phyloP scores from a whole-genome alignment of 106 monocot genomes.

The Amphibolis antarctica region DNA sequence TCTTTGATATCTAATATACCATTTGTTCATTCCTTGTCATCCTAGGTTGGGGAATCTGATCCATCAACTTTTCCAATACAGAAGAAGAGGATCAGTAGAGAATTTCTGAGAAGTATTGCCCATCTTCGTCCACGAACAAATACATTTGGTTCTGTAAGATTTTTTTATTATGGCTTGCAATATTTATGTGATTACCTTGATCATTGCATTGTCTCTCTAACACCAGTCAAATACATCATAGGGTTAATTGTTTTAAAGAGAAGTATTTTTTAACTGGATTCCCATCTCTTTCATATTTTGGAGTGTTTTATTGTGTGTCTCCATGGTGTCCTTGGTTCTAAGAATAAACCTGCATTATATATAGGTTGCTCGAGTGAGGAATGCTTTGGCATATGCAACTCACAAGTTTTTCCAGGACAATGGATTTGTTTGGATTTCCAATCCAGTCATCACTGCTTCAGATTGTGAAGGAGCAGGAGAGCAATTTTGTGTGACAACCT shows the following conservation, averaged over 20 bases:
- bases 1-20: not conserved
- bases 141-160: slow-evolving; percentile 86
- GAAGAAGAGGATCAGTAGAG: slow-evolving; percentile 86
- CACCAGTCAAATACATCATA: too few species aligned
- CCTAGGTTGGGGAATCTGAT: slow-evolving; percentile 77
- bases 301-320: too few species aligned
- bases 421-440: slow-evolving; percentile 95
- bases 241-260: too few species aligned
- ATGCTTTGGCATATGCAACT: slow-evolving; percentile 89
- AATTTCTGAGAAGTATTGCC: slow-evolving; percentile 85
- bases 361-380: slow-evolving; percentile 87
- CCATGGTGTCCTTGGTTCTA: too few species aligned
- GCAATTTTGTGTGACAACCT: slow-evolving; percentile 93
- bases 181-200: not conserved
- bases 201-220: too few species aligned
- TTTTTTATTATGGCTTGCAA: not conserved
- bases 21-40: slow-evolving; percentile 6
- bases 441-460: slow-evolving; percentile 92
- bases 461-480: slow-evolving; percentile 99
- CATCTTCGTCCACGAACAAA: slow-evolving; percentile 94
- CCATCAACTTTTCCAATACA: slow-evolving; percentile 80
- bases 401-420: slow-evolving; percentile 97
- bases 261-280: too few species aligned
- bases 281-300: too few species aligned
- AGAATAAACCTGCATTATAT: slow-evolving; percentile 1